phyloP scores from a whole-genome alignment of 1,284 basidiomycete species.

The Pterula multifida region DNA sequence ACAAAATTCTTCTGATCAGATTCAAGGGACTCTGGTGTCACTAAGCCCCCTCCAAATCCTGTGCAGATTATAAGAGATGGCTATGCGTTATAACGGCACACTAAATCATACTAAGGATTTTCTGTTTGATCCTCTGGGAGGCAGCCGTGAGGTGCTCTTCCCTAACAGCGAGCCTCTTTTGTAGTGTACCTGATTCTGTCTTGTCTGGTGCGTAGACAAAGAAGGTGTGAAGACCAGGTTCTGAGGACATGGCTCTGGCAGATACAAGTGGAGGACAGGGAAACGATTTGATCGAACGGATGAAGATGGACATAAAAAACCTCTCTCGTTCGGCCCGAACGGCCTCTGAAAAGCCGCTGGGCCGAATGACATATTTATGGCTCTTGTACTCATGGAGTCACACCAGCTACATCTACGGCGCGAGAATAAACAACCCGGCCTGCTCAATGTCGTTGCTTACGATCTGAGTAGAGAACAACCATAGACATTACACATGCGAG shows the following conservation, averaged over 20 bases:
- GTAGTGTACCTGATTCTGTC: slow-evolving; percentile 33
- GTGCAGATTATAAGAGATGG: not conserved
- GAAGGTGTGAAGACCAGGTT: slow-evolving; percentile 22
- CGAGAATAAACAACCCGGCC: too few relatives aligned
- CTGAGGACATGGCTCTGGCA: slow-evolving; percentile 11
- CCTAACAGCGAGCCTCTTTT: slow-evolving; percentile 35
- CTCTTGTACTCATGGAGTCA: too few relatives aligned
- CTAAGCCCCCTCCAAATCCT: slow-evolving; percentile 37
- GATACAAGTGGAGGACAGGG: not conserved
- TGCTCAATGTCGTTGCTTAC: too few relatives aligned
- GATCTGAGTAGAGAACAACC: too few relatives aligned
- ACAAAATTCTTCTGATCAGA: slow-evolving; percentile 28
- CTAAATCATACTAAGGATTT: slow-evolving; percentile 34
- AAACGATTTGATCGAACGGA: not conserved
- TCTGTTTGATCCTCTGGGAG: slow-evolving; percentile 26
- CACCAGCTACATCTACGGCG: too few relatives aligned
- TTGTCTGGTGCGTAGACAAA: slow-evolving; percentile 44
- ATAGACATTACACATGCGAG: too few relatives aligned
- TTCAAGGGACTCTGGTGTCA: slow-evolving; percentile 28
- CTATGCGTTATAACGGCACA: slow-evolving; percentile 13
- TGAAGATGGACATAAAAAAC: not conserved
- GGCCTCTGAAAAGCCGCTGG: too few relatives aligned
- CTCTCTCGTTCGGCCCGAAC: too few relatives aligned
- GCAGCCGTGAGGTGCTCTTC: slow-evolving; percentile 29
- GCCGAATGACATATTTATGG: too few relatives aligned